Evolutionary conservation across 2,329 filamentous ascomycete genomes (phyloP), one percentile per base, ranked within the genome.

Genomic region (Cytospora mali): DNA sequence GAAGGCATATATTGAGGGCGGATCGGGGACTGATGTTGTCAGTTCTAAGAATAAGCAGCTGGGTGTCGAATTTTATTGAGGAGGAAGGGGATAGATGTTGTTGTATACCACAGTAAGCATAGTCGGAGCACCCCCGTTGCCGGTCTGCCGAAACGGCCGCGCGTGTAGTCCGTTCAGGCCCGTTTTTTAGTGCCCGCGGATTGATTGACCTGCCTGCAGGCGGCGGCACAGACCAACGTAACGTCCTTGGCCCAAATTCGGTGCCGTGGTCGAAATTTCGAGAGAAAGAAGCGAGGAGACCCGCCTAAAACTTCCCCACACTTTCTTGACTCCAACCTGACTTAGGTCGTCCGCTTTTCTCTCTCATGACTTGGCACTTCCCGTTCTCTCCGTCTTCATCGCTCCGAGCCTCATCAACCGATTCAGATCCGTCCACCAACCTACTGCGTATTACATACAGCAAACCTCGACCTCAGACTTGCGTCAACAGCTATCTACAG

Each of bases 61-160:
- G 54, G 59, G 27, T 48, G 54, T 62, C 9, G 60, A 62, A 25
- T 62, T 62, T 33, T 57, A 62, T 14, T 62, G 50, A 31, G 25
- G 2, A n/a, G n/a, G n/a, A n/a, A n/a, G n/a, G n/a, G n/a, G n/a
- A n/a, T n/a, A n/a, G n/a, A n/a, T n/a, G n/a, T n/a, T n/a, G n/a
- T n/a, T n/a, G n/a, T n/a, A n/a, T n/a, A n/a, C n/a, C n/a, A n/a
- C n/a, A n/a, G n/a, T n/a, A n/a, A n/a, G n/a, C n/a, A n/a, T n/a
- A n/a, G n/a, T n/a, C n/a, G n/a, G n/a, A n/a, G n/a, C n/a, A n/a
- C n/a, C n/a, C n/a, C n/a, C n/a, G n/a, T n/a, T n/a, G n/a, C n/a
- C n/a, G 31, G 31, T 13, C 5, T 33, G 10, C 5, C 5, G 33
- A 39, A 16, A 18, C 18, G 33, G 33, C 33, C 33, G 18, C 33